A percentile compares a stretch with the other conserved stretches of the same genome.
phyloP scores from a whole-genome alignment of 177 flowering plant genomes.

The Vitis hybrid region DNA sequence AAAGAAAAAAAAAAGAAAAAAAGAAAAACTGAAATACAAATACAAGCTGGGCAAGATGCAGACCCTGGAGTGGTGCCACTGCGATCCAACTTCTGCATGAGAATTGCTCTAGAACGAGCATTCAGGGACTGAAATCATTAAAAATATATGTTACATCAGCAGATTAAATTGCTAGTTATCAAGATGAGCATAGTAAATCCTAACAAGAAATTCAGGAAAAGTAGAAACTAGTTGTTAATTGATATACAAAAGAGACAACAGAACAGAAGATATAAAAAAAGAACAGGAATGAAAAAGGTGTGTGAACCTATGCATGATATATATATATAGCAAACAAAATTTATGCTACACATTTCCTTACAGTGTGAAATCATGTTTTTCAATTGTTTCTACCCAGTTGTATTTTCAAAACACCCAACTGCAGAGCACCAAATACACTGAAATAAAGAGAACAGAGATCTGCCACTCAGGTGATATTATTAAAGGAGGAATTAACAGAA shows the following conservation, averaged over 20 bases:
- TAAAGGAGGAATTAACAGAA: too few relatives aligned
- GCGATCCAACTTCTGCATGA: slow-evolving; percentile 93
- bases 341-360: too few relatives aligned
- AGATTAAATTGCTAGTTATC: not conserved
- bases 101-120: slow-evolving; percentile 80
- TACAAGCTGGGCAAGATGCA: slow-evolving; percentile 4
- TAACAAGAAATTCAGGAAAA: not conserved
- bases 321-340: too few relatives aligned
- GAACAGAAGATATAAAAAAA: not conserved
- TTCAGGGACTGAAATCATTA: slow-evolving; percentile 60
- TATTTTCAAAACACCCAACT: too few relatives aligned
- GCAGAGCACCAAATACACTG: too few relatives aligned
- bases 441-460: too few relatives aligned
- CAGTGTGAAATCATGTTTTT: too few relatives aligned
- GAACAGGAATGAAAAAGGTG: too few relatives aligned
- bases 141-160: slow-evolving; percentile 6
- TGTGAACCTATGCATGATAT: too few relatives aligned
- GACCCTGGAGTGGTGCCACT: slow-evolving; percentile 76
- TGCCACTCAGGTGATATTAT: too few relatives aligned
- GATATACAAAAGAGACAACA: not conserved
- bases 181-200: not conserved
- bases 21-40: not conserved
- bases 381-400: too few relatives aligned
- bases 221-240: too few relatives aligned
- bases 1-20: not conserved